Base-by-base conservation (phyloP, 371 early-diverging fungal genomes). In the Rhizopus sp. region DNA sequence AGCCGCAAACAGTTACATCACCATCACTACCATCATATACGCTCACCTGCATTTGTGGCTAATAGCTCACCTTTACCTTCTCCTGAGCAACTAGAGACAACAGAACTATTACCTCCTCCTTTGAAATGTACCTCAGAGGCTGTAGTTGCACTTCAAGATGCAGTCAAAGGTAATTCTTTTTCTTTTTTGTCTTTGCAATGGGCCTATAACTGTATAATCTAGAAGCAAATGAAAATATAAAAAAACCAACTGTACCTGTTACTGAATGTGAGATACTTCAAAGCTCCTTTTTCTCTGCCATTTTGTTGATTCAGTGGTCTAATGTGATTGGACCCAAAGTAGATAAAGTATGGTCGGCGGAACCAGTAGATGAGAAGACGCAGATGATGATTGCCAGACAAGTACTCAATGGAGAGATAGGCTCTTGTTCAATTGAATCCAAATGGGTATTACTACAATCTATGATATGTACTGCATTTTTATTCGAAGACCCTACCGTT, bases 301-400 rank as follows among this genome's bases (percentile, higher is more conserved):
- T 80, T 35, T 64, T 82, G 61, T 68, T 82, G 16, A 69, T 84
- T 29, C 81, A 81, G 41, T 84, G 85, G 85, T 84, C 85, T 7
- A 82, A 84, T 54, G 64, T 84, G n/a, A 68, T 81, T 7, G 85
- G 85, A 0, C 85, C 85, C 17, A 80, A 82, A 54, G 80, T 81
- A 38, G 81, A 81, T 34, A 82, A 81, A 55, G 74, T 82, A 48
- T 71, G 73, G 70, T 69, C 76, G 16, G 66, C 30, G 7, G 68
- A 70, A 34, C 48, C 64, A 1, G 17, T 64, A 7, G 73, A 72
- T 23, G 67, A 70, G 44, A 52, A 55, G 6, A 23, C 66, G 7
- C 70, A 70, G 41, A 69, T 64, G 48, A 69, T 72, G 42, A 75
- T 82, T 50, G 81, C 76, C 9, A 73, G 81, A 54, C 85, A 84